Evolutionary conservation across 306 rosid species (phyloP), one percentile per base, ranked within the genome.

Genomic region (Abrus precatorius): DNA sequence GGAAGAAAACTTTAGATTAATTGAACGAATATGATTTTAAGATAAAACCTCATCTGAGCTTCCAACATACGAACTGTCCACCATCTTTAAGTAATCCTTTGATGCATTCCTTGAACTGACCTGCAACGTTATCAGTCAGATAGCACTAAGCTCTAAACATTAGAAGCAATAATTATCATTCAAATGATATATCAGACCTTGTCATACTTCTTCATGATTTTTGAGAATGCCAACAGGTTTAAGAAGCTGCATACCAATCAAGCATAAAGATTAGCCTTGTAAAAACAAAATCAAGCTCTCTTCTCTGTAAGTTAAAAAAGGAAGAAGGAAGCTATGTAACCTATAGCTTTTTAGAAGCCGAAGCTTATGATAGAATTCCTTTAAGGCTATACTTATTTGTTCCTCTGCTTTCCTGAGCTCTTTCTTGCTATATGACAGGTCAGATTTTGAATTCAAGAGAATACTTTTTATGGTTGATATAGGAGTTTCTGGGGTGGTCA

Each of bases 151-250:
- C 53, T 12, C 11, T 1, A 32, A 70, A 61, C 5, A 69, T 49
- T 27, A 36, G 40, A 78, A 14, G 44, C 45, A 27, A 48, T 67
- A 20, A 77, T 29, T 49, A 61, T 55, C 55, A 33, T 27, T 77
- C 62, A 75, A 61, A 54, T 53, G 3, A 57, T 14, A 54, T 48
- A 67, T 20, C 44, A 14, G 49, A 93, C 98, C 98, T 90, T 93
- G 70, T 93, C 97, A 76, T 93, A 88, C 81, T 91, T 93, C 92
- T 93, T 93, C 97, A 90, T 84, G 79, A 93, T 93, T 89, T 93
- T 93, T 4, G 93, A 86, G 84, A 91, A 85, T 63, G 97, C 95
- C 85, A 89, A 73, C 57, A 75, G 85, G 79, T 92, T 94, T 83
- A 91, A 83, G 87, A 90, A 92, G 81, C 97, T 94, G 89, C 68